These are phyloP conservation scores for Penicillium dipodomyicola DNA, from an alignment of 495 filamentous ascomycete genomes.

Conservation along the genomic window DNA sequence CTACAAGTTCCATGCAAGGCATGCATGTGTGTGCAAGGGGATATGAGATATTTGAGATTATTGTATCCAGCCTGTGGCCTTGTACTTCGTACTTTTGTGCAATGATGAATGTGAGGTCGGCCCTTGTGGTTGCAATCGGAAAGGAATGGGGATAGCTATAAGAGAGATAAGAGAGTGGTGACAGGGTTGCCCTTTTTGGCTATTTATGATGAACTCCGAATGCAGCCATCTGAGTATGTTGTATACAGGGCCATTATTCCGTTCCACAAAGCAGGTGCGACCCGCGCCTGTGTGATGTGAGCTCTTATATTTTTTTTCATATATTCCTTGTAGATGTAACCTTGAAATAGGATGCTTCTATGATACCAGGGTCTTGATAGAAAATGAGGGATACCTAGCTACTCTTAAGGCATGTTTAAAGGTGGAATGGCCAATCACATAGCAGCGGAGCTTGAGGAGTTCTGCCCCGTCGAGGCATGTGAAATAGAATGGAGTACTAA, in stretches of 20 bases:
- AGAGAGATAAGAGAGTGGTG: not conserved
- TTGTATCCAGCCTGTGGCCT: not conserved
- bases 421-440: not conserved
- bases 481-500: not conserved
- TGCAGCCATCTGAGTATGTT: not conserved
- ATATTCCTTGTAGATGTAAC: not conserved
- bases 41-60: not conserved
- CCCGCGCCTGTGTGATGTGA: constrained; percentile 4
- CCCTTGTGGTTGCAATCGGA: not conserved
- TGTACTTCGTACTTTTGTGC: not conserved
- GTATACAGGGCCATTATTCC: constrained; percentile 5
- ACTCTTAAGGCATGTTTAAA: not conserved
- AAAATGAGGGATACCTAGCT: not conserved
- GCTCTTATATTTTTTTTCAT: not conserved
- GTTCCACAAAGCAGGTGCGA: constrained; percentile 8
- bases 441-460: not conserved
- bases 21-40: constrained; percentile 6
- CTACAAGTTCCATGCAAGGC: not conserved
- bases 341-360: not conserved
- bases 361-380: not conserved
- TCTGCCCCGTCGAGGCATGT: constrained; percentile 3
- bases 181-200: not conserved
- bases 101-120: constrained; percentile 1
- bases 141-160: not conserved
- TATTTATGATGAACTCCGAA: not conserved